These are phyloP conservation scores for Emericellopsis terricola DNA, from an alignment of 495 filamentous ascomycete species.

Conservation along the genomic window DNA sequence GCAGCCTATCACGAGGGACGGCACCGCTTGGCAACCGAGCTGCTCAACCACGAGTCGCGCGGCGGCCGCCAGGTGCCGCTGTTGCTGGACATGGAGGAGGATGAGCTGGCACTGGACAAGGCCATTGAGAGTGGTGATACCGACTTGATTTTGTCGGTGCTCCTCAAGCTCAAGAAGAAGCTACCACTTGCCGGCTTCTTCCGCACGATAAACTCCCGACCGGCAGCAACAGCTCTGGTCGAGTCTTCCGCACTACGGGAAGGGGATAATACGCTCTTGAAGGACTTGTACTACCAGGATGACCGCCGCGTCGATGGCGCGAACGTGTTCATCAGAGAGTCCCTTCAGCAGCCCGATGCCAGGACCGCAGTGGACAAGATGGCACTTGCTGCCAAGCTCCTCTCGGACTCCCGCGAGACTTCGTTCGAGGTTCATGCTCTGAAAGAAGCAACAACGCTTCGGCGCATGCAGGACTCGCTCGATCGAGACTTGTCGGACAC, in stretches of 20 bases:
- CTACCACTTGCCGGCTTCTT: slow-evolving; percentile 84
- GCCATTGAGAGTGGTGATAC: slow-evolving; percentile 92
- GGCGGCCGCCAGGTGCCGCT: slow-evolving; percentile 91
- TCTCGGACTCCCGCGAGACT: slow-evolving; percentile 69
- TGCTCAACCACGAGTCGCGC: slow-evolving; percentile 83
- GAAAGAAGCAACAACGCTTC: slow-evolving; percentile 56
- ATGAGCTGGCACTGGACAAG: slow-evolving; percentile 89
- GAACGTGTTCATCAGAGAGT: slow-evolving; percentile 70
- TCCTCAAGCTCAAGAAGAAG: slow-evolving; percentile 79
- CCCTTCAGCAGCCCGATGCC: slow-evolving; percentile 44
- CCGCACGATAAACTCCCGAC: slow-evolving; percentile 72
- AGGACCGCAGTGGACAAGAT: slow-evolving; percentile 58
- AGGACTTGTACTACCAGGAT: slow-evolving; percentile 96
- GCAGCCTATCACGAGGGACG: slow-evolving; percentile 94
- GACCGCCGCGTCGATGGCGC: slow-evolving; percentile 82
- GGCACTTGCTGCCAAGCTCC: slow-evolving; percentile 59
- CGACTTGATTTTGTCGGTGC: slow-evolving; percentile 77
- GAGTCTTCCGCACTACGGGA: slow-evolving; percentile 54
- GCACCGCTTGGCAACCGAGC: slow-evolving; percentile 64
- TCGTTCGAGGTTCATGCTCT: slow-evolving; percentile 55
- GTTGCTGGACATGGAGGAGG: slow-evolving; percentile 90
- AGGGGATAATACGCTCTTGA: slow-evolving; percentile 68
- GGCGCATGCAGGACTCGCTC: slow-evolving; percentile 70
- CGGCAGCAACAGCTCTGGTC: slow-evolving; percentile 74
- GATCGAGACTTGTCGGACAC: slow-evolving; percentile 64